Conservation (phyloP, 306 rosid genomes). For the Lathyrus tuberosus region DNA sequence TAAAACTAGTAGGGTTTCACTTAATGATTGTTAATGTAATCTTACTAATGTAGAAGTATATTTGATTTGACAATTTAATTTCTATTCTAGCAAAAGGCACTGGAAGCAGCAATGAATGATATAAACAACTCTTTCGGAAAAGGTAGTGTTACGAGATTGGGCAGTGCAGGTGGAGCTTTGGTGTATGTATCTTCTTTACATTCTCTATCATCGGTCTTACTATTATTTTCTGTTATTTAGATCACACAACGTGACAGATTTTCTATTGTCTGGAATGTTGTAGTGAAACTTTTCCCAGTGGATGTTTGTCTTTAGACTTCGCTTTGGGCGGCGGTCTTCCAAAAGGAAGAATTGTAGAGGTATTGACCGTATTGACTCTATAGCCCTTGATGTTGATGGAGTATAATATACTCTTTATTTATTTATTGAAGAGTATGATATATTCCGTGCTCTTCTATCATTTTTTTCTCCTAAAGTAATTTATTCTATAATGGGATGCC, state of each 20-base stretch:
- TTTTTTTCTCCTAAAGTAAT: neutral
- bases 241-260: constrained; percentile 30
- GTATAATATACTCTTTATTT: too few relatives aligned
- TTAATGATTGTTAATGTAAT: neutral
- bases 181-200: constrained; percentile 65
- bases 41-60: constrained; percentile 6
- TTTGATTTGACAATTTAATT: constrained; percentile 39
- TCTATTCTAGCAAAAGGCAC: constrained; percentile 85
- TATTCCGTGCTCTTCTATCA: constrained; percentile 6
- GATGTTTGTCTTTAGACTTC: constrained; percentile 91
- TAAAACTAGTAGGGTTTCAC: constrained; percentile 7
- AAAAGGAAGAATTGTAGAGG: constrained; percentile 98
- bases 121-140: constrained; percentile 91
- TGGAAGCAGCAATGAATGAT: constrained; percentile 97
- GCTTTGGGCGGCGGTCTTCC: constrained; percentile 99
- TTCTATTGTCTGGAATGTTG: constrained; percentile 37
- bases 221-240: constrained; percentile 36
- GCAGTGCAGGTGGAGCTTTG: constrained; percentile 98
- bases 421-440: neutral
- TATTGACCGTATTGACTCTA: constrained; percentile 28
- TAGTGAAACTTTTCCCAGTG: constrained; percentile 99
- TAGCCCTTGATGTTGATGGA: too few relatives aligned
- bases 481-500: constrained; percentile 8
- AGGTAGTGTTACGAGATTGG: constrained; percentile 95
- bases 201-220: constrained; percentile 15